phyloP scores from a whole-genome alignment of 2,329 filamentous ascomycete species.

The Tolypocladium paradoxum region DNA sequence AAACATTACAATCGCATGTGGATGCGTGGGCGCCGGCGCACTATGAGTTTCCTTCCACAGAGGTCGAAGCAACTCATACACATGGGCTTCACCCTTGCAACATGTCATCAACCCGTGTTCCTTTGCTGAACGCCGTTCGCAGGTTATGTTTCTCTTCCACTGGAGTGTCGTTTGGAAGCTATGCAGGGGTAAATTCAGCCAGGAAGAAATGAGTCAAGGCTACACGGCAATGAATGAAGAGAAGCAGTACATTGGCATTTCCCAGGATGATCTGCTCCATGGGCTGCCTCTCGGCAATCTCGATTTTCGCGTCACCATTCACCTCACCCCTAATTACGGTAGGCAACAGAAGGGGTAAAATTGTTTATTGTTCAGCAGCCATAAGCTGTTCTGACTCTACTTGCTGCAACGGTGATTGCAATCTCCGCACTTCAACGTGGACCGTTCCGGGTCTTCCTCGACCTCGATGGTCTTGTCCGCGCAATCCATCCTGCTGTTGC shows the following conservation, averaged over 20 bases:
- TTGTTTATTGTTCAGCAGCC: background rate
- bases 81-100: background rate
- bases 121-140: background rate
- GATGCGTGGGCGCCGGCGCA: background rate
- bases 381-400: background rate
- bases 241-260: background rate
- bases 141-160: background rate
- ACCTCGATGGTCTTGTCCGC: background rate
- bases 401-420: background rate
- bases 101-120: background rate
- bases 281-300: background rate
- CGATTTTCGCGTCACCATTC: background rate
- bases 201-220: background rate
- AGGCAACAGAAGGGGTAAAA: background rate
- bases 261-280: background rate
- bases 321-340: background rate
- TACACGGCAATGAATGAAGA: background rate
- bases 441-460: background rate
- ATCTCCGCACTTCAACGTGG: background rate
- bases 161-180: too few species aligned
- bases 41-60: background rate
- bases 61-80: background rate
- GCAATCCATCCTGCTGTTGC: conserved; percentile 6
- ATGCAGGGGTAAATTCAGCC: background rate
- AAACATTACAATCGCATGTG: background rate